These are phyloP conservation scores for Borovskyia barvae DNA, from an alignment of 208 protist genomes.

Conservation along the genomic window DNA sequence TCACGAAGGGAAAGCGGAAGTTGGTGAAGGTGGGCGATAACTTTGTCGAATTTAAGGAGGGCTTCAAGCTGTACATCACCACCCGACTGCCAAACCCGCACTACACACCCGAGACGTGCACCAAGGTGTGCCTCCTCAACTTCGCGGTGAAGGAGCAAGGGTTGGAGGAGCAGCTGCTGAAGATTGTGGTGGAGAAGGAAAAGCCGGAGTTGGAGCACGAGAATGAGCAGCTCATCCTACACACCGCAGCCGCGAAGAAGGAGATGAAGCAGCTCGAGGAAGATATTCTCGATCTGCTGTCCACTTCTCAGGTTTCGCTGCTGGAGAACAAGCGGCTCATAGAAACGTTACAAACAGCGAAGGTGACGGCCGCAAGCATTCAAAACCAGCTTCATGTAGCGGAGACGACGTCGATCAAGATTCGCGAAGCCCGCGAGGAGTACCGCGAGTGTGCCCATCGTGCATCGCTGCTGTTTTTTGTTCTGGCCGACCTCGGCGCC, in stretches of 20 bases:
- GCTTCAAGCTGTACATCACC: slow-evolving; percentile 98
- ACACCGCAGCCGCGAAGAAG: slow-evolving; percentile 93
- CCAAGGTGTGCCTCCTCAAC: slow-evolving; percentile 97
- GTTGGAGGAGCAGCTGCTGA: slow-evolving; percentile 98
- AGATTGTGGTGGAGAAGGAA: slow-evolving; percentile 97
- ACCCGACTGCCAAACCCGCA: slow-evolving; percentile 97
- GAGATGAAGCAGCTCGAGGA: slow-evolving; percentile 97
- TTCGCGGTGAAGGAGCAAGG: slow-evolving; percentile 98
- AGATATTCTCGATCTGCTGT: slow-evolving; percentile 95
- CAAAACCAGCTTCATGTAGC: slow-evolving; percentile 90
- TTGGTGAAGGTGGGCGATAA: slow-evolving; percentile 98
- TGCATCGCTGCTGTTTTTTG: slow-evolving; percentile 98
- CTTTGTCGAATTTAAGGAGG: slow-evolving; percentile 96
- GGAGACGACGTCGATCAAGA: slow-evolving; percentile 95
- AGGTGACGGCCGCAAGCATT: slow-evolving; percentile 95
- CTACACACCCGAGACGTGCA: slow-evolving; percentile 98
- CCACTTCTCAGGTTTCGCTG: slow-evolving; percentile 90
- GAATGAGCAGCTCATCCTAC: slow-evolving; percentile 96
- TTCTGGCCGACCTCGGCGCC: slow-evolving; percentile 94
- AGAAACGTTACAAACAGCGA: slow-evolving; percentile 96
- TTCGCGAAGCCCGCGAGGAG: slow-evolving; percentile 94
- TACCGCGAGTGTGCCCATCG: slow-evolving; percentile 95
- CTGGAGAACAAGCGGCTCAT: slow-evolving; percentile 98
- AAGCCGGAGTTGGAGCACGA: slow-evolving; percentile 97
- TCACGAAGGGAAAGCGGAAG: slow-evolving; percentile 89